These are phyloP conservation scores for Castanea mollissima DNA, from an alignment of 306 rosid species.

Conservation along the genomic window DNA sequence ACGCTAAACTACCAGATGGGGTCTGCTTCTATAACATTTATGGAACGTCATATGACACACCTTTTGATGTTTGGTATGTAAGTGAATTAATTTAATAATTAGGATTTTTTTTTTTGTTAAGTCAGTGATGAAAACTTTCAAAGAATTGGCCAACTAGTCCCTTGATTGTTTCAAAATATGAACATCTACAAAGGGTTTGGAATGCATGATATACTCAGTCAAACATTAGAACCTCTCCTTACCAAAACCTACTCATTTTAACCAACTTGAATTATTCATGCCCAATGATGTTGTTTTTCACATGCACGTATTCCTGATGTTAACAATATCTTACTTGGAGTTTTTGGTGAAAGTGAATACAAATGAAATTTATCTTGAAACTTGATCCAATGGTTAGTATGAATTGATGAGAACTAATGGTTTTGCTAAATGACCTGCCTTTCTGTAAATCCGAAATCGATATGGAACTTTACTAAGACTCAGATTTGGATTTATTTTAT, in stretches of 20 bases:
- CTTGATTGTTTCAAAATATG: background rate
- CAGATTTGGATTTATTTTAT: background rate
- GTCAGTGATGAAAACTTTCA: slow-evolving; percentile 14
- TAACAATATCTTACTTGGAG: background rate
- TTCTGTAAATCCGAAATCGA: background rate
- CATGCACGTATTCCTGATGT: background rate
- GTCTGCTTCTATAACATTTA: slow-evolving; percentile 81
- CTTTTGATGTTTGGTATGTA: slow-evolving; percentile 86
- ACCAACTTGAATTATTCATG: background rate
- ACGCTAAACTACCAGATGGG: slow-evolving; percentile 73
- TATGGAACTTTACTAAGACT: background rate
- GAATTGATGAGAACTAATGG: background rate
- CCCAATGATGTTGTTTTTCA: background rate
- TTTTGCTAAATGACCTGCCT: background rate
- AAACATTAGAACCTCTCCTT: background rate
- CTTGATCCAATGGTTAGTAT: background rate
- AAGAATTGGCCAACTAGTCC: background rate
- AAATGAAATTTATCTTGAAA: background rate
- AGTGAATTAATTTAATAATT: slow-evolving; percentile 19
- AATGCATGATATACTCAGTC: background rate
- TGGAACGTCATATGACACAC: slow-evolving; percentile 76
- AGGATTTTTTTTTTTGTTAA: background rate
- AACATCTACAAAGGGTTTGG: background rate
- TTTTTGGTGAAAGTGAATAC: background rate
- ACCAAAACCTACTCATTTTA: background rate